phyloP scores from a whole-genome alignment of 345 rosid genomes.

The Sapria himalayana region DNA sequence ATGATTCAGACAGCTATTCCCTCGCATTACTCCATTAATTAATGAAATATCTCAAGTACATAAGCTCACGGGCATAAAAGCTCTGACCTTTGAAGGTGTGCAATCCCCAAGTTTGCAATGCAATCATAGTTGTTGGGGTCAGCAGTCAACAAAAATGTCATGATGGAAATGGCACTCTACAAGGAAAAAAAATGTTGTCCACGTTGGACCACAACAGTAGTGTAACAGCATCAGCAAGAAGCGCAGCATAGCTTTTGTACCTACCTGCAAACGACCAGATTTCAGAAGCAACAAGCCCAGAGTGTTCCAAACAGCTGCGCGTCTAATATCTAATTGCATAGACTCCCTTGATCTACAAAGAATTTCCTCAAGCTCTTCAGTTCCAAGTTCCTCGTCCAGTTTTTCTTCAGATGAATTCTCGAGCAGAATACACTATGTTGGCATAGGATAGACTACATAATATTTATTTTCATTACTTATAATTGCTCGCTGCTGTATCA shows the following conservation, averaged over 20 bases:
- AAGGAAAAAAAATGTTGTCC: conserved; percentile 6
- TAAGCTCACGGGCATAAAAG: too few species aligned
- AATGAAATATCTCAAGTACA: too few species aligned
- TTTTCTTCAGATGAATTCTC: conserved; percentile 40
- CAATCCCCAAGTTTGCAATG: conserved; percentile 80
- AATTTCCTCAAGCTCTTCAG: conserved; percentile 55
- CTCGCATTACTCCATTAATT: too few species aligned
- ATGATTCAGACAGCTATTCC: too few species aligned
- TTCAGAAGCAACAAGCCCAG: conserved; percentile 71
- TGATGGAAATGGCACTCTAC: conserved; percentile 62
- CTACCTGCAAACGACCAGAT: conserved; percentile 71
- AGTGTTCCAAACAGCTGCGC: conserved; percentile 72
- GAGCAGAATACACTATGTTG: conserved; percentile 68
- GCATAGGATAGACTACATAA: too few species aligned
- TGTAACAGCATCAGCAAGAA: conserved; percentile 6
- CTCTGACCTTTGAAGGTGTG: conserved; percentile 62
- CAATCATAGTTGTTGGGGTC: conserved; percentile 68
- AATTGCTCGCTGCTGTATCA: too few species aligned
- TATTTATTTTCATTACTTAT: too few species aligned
- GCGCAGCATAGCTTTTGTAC: conserved; percentile 6
- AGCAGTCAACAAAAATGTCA: conserved; percentile 41
- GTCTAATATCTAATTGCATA: conserved; percentile 51
- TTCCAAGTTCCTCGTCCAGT: conserved; percentile 60
- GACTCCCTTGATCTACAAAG: conserved; percentile 55
- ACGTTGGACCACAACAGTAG: conserved; percentile 7